Percentiles rank a stretch among this genome's conserved stretches.
Conservation (phyloP, 345 rosid species). For the Camelina sativa region DNA sequence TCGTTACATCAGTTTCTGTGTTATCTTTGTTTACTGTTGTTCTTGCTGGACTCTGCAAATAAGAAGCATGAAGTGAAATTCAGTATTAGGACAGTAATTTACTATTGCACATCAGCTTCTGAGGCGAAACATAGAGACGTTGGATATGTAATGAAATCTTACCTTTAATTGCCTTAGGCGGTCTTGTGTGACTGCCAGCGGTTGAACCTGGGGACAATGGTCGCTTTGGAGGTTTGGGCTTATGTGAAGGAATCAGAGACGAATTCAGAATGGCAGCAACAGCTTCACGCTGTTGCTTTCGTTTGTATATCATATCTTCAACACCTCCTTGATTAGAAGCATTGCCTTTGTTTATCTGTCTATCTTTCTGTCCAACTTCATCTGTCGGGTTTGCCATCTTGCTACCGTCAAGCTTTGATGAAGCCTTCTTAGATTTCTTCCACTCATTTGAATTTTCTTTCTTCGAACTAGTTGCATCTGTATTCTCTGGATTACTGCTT, state of each 20-base stretch:
- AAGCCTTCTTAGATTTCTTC: constrained; percentile 50
- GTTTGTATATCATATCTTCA: constrained; percentile 58
- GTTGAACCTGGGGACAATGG: constrained; percentile 54
- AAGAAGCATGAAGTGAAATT: constrained; percentile 13
- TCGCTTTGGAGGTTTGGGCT: constrained; percentile 64
- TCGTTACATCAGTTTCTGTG: not conserved
- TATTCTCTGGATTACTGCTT: constrained; percentile 22
- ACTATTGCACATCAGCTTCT: constrained; percentile 2
- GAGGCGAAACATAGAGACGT: not conserved
- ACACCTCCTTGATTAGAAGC: constrained; percentile 49
- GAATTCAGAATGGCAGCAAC: constrained; percentile 85
- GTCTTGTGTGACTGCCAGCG: constrained; percentile 51
- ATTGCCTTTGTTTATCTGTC: constrained; percentile 35
- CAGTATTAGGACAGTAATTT: constrained; percentile 4
- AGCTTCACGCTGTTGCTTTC: constrained; percentile 85
- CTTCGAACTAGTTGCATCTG: constrained; percentile 37
- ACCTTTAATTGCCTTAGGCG: constrained; percentile 74
- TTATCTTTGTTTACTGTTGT: constrained; percentile 39
- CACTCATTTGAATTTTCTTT: constrained; percentile 38
- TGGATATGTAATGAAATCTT: constrained; percentile 20
- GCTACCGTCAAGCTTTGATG: constrained; percentile 39
- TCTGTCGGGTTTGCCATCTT: constrained; percentile 40
- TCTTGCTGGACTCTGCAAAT: constrained; percentile 37
- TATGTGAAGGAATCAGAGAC: constrained; percentile 79
- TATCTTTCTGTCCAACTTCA: constrained; percentile 46